phyloP scores from a whole-genome alignment of 352 stramenopile species.

The Globisporangium cylindrosporum region DNA sequence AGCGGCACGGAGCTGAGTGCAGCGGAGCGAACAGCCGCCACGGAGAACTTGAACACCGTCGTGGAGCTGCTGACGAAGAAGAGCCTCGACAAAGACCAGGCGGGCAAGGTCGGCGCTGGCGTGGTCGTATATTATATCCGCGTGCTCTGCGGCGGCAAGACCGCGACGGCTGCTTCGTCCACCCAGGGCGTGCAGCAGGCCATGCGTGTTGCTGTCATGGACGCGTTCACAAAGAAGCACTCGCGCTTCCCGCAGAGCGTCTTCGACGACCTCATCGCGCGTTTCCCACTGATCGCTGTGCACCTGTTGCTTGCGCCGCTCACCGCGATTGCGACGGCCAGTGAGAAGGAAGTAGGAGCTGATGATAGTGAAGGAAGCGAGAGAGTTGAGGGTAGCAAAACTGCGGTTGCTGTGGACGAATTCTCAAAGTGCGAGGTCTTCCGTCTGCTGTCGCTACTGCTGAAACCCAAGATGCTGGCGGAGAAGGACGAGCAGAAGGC shows the following conservation, averaged over 20 bases:
- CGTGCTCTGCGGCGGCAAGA: constrained; percentile 27
- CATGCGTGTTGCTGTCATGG: constrained; percentile 30
- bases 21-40: constrained; percentile 4
- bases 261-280: constrained; percentile 65
- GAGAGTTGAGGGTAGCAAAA: neutral
- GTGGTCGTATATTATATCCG: constrained; percentile 67
- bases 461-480: constrained; percentile 53
- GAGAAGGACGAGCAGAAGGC: constrained; percentile 31
- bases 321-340: constrained; percentile 37
- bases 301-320: constrained; percentile 60
- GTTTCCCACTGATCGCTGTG: constrained; percentile 46
- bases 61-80: constrained; percentile 46
- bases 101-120: constrained; percentile 49
- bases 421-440: constrained; percentile 81
- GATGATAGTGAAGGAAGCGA: neutral
- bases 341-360: constrained; percentile 7
- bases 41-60: constrained; percentile 34
- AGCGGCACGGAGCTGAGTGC: constrained; percentile 16
- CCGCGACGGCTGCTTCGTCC: neutral
- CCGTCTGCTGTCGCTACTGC: constrained; percentile 60
- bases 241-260: constrained; percentile 63
- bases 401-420: constrained; percentile 45
- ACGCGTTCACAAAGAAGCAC: constrained; percentile 85
- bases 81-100: constrained; percentile 62
- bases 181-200: constrained; percentile 21